Evolutionary conservation across 1,284 basidiomycete species (phyloP).

Genomic region (Tylopilus sp.): DNA sequence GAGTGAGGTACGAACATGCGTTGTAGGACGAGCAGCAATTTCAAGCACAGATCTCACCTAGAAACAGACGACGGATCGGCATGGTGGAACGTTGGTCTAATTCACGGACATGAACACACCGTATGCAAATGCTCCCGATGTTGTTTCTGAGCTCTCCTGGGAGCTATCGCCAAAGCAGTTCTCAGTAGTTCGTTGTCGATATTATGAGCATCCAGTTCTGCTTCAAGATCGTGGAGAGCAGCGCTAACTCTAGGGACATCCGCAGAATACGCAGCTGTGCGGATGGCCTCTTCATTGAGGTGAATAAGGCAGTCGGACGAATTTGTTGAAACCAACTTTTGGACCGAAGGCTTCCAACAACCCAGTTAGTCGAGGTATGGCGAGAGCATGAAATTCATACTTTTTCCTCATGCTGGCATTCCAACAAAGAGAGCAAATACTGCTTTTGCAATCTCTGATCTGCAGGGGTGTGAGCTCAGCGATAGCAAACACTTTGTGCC

Average conservation of each 20-base stretch:
- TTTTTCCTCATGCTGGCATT: constrained; percentile 92
- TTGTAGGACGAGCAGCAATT: constrained; percentile 63
- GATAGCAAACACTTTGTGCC: constrained; percentile 15
- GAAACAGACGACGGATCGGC: constrained; percentile 10
- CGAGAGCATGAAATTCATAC: constrained; percentile 36
- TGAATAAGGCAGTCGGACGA: constrained; percentile 65
- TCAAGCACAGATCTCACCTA: constrained; percentile 67
- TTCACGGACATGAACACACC: constrained; percentile 35
- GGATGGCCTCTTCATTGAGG: constrained; percentile 61
- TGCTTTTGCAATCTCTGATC: constrained; percentile 69
- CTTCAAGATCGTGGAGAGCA: constrained; percentile 47
- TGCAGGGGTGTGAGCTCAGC: constrained; percentile 25
- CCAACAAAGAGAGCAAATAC: constrained; percentile 73
- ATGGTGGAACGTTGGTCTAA: not conserved
- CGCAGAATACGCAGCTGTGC: constrained; percentile 58
- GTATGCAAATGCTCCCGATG: constrained; percentile 48
- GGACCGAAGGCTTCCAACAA: constrained; percentile 74
- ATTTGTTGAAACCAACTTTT: constrained; percentile 78
- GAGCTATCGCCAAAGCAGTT: constrained; percentile 43
- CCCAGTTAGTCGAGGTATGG: constrained; percentile 2
- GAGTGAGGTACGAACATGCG: constrained; percentile 57
- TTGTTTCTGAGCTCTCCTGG: constrained; percentile 44
- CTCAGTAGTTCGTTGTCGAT: constrained; percentile 47
- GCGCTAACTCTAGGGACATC: constrained; percentile 46
- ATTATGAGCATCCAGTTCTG: constrained; percentile 47